Base-by-base conservation (phyloP, 805 yeast species). In the Yarrowia hollandica region DNA sequence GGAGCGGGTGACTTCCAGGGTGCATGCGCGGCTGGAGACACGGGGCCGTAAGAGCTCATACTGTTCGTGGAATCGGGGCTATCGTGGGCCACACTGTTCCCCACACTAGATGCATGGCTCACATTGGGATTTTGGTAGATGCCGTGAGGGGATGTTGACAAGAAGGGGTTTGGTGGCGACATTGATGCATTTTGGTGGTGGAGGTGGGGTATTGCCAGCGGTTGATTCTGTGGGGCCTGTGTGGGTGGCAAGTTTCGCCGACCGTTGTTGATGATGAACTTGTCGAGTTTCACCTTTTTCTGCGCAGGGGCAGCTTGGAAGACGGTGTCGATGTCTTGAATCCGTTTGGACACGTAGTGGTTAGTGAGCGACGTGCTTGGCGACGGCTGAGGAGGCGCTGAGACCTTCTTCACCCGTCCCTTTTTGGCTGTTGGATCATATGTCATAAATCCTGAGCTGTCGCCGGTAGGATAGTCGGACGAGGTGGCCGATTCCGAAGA, bases 291-390 rank as follows among this genome's bases (percentile, higher is more conserved):
- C 12, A 62, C 56, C n/a, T 64, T 64, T 37, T 50, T 38, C 34
- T 64, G 66, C 34, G 64, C 62, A 4, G 67, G 67, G 16, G 64
- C 62, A 8, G 62, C 59, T 52, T 39, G 41, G 54, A 60, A 60
- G 12, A 60, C 62, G 5, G 48, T 41, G 16, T 60, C 56, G 9
- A 60, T 37, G 26, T 39, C 60, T 31, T 38, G 25, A n/a, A 60
- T 60, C 11, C 54, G 42, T 25, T 60, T 31, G 19, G 41, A 26
- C 23, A 60, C 62, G 23, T 31, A 56, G 11, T 41, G 44, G 39
- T 60, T 59, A 16, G 60, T 33, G 10, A 60, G 44, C 9, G 60
- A 50, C 8, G 60, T 21, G 18, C 19, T 19, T 0, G 33, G 25
- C 11, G 42, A n/a, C n/a, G n/a, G n/a, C n/a, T n/a, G n/a, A n/a